A percentile compares a stretch with the other conserved stretches of the same genome.
These are phyloP conservation scores for Heritiera fomes DNA, from an alignment of 345 rosid species.

Conservation along the genomic window DNA sequence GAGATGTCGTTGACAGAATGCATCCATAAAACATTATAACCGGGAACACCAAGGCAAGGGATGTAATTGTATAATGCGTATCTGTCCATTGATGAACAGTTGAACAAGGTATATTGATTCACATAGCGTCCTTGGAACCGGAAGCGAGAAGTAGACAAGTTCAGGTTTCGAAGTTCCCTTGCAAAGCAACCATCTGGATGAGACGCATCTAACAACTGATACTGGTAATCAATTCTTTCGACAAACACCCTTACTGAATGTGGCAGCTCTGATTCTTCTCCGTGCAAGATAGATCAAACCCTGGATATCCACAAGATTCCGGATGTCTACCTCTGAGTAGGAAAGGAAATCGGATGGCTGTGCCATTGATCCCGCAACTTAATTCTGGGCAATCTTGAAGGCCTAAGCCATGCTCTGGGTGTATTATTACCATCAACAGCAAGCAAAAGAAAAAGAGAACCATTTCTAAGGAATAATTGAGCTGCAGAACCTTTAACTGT, in stretches of 20 bases:
- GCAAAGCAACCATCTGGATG: slow-evolving; percentile 27
- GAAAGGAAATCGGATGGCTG: too few relatives aligned
- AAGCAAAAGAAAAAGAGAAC: too few relatives aligned
- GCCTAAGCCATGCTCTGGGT: too few relatives aligned
- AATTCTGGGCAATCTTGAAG: too few relatives aligned
- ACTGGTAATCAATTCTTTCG: slow-evolving; percentile 20
- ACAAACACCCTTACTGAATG: slow-evolving; percentile 18
- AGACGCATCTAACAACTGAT: not conserved
- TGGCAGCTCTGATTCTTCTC: slow-evolving; percentile 20
- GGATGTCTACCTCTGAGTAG: too few relatives aligned
- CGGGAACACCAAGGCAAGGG: not conserved
- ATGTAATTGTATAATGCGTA: not conserved
- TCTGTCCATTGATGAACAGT: not conserved
- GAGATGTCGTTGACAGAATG: not conserved
- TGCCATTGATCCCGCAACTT: too few relatives aligned
- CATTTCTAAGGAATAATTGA: too few relatives aligned
- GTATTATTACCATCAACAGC: too few relatives aligned
- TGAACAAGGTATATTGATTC: slow-evolving; percentile 6
- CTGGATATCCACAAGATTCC: slow-evolving; percentile 27
- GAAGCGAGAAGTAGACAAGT: slow-evolving; percentile 19
- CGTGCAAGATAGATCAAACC: slow-evolving; percentile 29
- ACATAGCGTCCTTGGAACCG: not conserved
- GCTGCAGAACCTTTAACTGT: too few relatives aligned
- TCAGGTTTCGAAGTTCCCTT: slow-evolving; percentile 4
- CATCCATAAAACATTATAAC: not conserved